Evolutionary conservation across 2,329 filamentous ascomycete species (phyloP).

Genomic region (Fusarium hostae): DNA sequence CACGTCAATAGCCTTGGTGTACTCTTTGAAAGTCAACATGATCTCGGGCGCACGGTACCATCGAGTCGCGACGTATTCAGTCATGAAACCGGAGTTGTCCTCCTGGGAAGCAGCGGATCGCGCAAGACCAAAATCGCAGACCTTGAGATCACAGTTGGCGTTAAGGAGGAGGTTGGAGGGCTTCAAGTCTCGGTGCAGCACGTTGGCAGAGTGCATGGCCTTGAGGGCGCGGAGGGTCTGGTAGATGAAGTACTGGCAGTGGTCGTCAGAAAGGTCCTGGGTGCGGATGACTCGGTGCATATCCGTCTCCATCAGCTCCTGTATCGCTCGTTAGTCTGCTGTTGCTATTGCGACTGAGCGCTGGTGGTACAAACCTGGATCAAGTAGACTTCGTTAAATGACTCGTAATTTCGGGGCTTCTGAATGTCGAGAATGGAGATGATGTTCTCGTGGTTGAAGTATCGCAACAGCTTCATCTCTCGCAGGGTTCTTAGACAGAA

Average conservation of each 20-base stretch:
- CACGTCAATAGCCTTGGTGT: slow-evolving; percentile 99
- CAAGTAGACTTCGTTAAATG: slow-evolving; percentile 97
- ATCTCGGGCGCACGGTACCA: slow-evolving; percentile 99
- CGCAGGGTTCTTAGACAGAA: slow-evolving; percentile 95
- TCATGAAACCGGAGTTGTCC: slow-evolving; percentile 99
- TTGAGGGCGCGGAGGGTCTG: slow-evolving; percentile 97
- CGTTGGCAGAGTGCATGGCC: slow-evolving; percentile 99
- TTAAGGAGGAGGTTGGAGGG: slow-evolving; percentile 97
- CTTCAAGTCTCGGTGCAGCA: slow-evolving; percentile 96
- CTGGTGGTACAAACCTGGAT: slow-evolving; percentile 77
- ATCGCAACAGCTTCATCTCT: slow-evolving; percentile 98
- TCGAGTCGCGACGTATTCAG: slow-evolving; percentile 98
- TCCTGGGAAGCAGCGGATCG: slow-evolving; percentile 96
- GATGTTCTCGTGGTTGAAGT: slow-evolving; percentile 99
- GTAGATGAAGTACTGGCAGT: slow-evolving; percentile 99
- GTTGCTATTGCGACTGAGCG: not conserved
- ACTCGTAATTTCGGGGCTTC: slow-evolving; percentile 95
- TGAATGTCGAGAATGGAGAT: slow-evolving; percentile 99
- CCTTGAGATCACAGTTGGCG: slow-evolving; percentile 98
- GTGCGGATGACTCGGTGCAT: slow-evolving; percentile 99
- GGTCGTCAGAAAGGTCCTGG: slow-evolving; percentile 97
- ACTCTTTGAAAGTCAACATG: slow-evolving; percentile 99
- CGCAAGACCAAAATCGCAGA: slow-evolving; percentile 97
- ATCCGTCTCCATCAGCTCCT: slow-evolving; percentile 99
- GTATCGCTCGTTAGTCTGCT: slow-evolving; percentile 20